Conservation (phyloP, 75 land plant species). For the Cunninghamia lanceolata region DNA sequence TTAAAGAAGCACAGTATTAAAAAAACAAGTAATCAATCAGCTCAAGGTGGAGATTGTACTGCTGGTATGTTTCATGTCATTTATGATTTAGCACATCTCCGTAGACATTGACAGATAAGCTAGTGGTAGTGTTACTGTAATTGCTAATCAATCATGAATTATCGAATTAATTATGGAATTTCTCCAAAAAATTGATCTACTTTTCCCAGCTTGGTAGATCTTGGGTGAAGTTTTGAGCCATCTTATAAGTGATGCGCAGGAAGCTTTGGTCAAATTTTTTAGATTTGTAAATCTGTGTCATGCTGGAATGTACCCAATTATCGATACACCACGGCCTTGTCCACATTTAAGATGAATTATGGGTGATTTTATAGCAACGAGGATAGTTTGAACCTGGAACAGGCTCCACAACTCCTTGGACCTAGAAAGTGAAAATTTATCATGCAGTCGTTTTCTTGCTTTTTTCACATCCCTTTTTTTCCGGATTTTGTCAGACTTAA, state of each 20-base stretch:
- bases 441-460: neutral
- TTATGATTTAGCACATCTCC: neutral
- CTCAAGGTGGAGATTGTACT: neutral
- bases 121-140: neutral
- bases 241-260: neutral
- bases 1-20: neutral
- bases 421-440: neutral
- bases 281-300: neutral
- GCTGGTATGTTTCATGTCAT: neutral
- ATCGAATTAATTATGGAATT: neutral
- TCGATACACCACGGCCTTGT: neutral
- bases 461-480: neutral
- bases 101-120: neutral
- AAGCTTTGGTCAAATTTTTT: neutral
- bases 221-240: too few relatives aligned
- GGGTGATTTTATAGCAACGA: neutral
- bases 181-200: neutral
- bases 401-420: neutral
- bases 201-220: neutral
- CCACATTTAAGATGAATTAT: neutral
- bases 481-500: neutral
- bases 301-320: neutral
- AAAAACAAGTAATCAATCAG: neutral
- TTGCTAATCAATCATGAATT: neutral
- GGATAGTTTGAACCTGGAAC: neutral